Base-by-base conservation (phyloP, 768 basidiomycete species). In the Psilocybe cyanescens region DNA sequence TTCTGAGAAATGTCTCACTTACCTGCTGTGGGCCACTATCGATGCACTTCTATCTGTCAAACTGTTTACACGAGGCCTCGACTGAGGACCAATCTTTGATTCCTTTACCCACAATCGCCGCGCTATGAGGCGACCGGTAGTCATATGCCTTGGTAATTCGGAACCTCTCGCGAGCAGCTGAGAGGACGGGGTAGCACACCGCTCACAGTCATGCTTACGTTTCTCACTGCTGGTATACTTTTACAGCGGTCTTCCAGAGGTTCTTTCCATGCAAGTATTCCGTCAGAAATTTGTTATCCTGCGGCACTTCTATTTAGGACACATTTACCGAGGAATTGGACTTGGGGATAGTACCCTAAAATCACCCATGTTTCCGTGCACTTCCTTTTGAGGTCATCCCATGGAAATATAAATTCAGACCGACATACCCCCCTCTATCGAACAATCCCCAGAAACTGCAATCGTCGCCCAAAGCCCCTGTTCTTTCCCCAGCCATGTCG, bases 101-200 rank as follows among this genome's bases (percentile, higher is more conserved):
- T 7, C 11, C 41, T 44, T 44, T 44, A 44, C 41, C n/a, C 41
- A 44, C 41, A 44, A 12, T 44, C 41, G 5, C 41, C 41, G 14
- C 41, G 41, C 14, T 44, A 44, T n/a, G n/a, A 14, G 41, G 41
- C 8, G 14, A 16, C n/a, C 41, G 14, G 41, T n/a, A 44, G 14
- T 44, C 41, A 44, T 12, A 44, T 16, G 41, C 41, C 33, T 44
- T 44, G 41, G 41, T 24, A 12, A n/a, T 44, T 44, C 41, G 41
- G 41, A 44, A 58, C 37, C 35, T 50, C 30, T 49, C 62, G 61
- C 53, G 48, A 60, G 65, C 59, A 49, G 50, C 57, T 62, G 57
- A 41, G 47, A 61, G 50, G 55, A 60, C 62, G 55, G 60, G 58
- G 53, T 47, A 57, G 28, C 33, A 41, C 28, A 24, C 41, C 28